Conservation (phyloP, 73 alveolate species). For the Paramecium sexaurelia region DNA sequence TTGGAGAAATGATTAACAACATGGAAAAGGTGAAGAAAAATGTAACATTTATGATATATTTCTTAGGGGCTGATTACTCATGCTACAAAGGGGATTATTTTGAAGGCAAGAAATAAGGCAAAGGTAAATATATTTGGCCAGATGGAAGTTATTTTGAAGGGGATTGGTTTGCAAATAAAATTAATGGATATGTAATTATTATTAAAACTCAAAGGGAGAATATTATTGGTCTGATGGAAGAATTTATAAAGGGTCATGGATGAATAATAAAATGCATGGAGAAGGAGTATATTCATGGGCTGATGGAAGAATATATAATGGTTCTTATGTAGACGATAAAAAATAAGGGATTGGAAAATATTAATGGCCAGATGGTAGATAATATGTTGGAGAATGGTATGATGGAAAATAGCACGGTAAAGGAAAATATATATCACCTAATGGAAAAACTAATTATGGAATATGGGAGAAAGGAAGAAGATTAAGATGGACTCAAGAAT, state of each 20-base stretch:
- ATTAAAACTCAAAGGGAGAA: constrained; percentile 53
- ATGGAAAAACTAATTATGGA: constrained; percentile 48
- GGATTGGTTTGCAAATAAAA: constrained; percentile 75
- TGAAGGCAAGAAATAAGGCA: constrained; percentile 80
- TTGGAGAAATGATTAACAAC: constrained; percentile 80
- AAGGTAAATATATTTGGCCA: constrained; percentile 73
- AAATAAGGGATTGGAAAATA: constrained; percentile 56
- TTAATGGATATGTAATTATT: constrained; percentile 64
- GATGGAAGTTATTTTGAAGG: constrained; percentile 78
- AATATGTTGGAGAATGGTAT: constrained; percentile 51
- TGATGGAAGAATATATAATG: constrained; percentile 85
- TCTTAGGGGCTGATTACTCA: constrained; percentile 78
- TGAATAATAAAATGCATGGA: constrained; percentile 76
- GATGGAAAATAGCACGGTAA: constrained; percentile 57
- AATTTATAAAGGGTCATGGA: constrained; percentile 80
- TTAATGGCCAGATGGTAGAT: constrained; percentile 64
- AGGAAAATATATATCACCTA: constrained; percentile 45
- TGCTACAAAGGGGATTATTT: constrained; percentile 77
- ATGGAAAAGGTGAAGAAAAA: constrained; percentile 80
- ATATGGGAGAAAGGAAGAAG: constrained; percentile 56
- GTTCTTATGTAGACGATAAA: constrained; percentile 70
- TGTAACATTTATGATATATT: constrained; percentile 43
- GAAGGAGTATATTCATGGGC: constrained; percentile 82
- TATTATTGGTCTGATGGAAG: constrained; percentile 82
- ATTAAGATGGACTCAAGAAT: constrained; percentile 26